These are phyloP conservation scores for Aspergillus pseudoglaucus DNA, from an alignment of 2,329 filamentous ascomycete genomes.

Conservation along the genomic window DNA sequence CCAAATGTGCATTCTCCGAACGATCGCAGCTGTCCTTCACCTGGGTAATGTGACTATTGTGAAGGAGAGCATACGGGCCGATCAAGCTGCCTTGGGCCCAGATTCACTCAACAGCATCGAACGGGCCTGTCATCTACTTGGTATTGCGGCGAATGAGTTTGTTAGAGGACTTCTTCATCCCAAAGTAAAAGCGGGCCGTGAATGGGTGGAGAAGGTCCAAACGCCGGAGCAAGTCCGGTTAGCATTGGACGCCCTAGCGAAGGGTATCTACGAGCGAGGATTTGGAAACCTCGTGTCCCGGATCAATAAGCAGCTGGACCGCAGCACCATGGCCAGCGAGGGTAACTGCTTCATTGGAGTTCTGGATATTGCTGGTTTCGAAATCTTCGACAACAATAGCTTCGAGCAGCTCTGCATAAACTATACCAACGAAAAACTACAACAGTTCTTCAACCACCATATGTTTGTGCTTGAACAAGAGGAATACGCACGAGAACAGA, in stretches of 20 bases:
- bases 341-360: constrained; percentile 96
- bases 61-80: constrained; percentile 83
- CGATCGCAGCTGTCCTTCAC: constrained; percentile 85
- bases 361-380: constrained; percentile 96
- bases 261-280: constrained; percentile 94
- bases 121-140: constrained; percentile 75
- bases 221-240: constrained; percentile 93
- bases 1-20: constrained; percentile 74
- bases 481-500: constrained; percentile 94
- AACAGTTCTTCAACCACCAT: constrained; percentile 99
- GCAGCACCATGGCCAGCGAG: constrained; percentile 72
- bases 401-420: constrained; percentile 99
- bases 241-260: constrained; percentile 81
- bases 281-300: constrained; percentile 88
- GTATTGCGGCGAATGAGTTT: constrained; percentile 78
- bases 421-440: constrained; percentile 98
- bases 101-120: constrained; percentile 69
- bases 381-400: constrained; percentile 97
- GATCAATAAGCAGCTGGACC: constrained; percentile 87
- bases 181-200: constrained; percentile 86
- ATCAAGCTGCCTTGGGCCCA: constrained; percentile 76
- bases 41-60: constrained; percentile 84
- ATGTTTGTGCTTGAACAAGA: constrained; percentile 99
- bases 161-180: constrained; percentile 84
- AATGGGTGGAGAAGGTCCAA: constrained; percentile 98